A percentile compares a stretch with the other conserved stretches of the same genome.
These are phyloP conservation scores for Helicocarpus griseus DNA, from an alignment of 2,329 filamentous ascomycete species.

Conservation along the genomic window DNA sequence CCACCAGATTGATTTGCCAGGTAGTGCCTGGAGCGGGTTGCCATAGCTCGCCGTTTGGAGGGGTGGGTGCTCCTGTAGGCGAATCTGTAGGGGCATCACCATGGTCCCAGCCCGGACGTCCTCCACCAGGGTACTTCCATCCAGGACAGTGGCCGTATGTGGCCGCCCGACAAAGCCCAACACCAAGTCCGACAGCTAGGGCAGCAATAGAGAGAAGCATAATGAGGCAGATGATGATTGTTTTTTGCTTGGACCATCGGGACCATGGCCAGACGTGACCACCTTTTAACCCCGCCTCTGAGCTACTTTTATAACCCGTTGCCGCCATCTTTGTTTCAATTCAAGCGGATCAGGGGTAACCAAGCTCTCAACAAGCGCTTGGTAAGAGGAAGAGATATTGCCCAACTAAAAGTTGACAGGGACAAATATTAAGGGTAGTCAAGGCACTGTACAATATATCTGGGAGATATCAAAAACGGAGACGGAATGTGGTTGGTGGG, in stretches of 20 bases:
- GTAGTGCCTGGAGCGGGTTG: constrained; percentile 42
- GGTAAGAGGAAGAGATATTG: too few relatives aligned
- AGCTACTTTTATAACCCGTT: background rate
- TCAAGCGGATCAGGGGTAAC: background rate
- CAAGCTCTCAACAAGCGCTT: too few relatives aligned
- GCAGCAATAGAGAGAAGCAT: constrained; percentile 22
- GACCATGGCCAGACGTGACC: background rate
- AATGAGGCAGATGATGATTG: constrained; percentile 3
- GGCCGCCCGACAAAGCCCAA: constrained; percentile 42
- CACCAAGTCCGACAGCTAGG: constrained; percentile 44
- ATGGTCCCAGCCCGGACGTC: constrained; percentile 7
- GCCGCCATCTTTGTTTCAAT: background rate
- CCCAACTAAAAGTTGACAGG: too few relatives aligned
- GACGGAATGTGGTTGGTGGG: too few relatives aligned
- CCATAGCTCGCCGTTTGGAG: constrained; percentile 34
- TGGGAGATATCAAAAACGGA: too few relatives aligned
- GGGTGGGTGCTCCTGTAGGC: background rate
- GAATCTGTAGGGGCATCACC: background rate
- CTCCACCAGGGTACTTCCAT: constrained; percentile 18
- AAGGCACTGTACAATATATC: too few relatives aligned
- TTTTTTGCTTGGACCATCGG: constrained; percentile 7
- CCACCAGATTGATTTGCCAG: constrained; percentile 54
- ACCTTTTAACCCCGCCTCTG: background rate
- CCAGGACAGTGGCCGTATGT: constrained; percentile 9
- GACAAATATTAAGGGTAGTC: too few relatives aligned